Base-by-base conservation (phyloP, 768 basidiomycete genomes). In the Clathrus columnatus region DNA sequence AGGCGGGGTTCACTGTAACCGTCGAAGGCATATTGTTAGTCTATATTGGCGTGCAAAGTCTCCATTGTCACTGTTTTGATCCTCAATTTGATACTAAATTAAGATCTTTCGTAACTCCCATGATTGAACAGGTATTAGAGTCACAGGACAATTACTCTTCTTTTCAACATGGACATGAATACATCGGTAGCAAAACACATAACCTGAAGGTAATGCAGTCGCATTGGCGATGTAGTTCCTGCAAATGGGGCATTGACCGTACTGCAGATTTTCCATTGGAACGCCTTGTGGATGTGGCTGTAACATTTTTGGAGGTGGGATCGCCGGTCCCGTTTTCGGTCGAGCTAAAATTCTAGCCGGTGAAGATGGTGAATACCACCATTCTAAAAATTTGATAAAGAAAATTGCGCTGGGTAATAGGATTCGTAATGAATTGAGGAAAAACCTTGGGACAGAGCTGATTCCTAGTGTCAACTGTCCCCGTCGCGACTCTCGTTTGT, bases 321-420 rank as follows among this genome's bases (percentile, higher is more conserved):
- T 76, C 1, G 80, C 75, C 26, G 84, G 87, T 6, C 83, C 87
- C 11, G 75, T 76, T 27, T 70, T 73, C 10, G 81, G 82, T 28
- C 75, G 75, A 7, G 81, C 76, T 51, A 89, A 70, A n/a, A 81
- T 81, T 41, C 83, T 81, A 17, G 87, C 89, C 3, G 87, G 93
- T 10, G 91, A 96, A 44, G 79, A 79, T 20, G 96, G 93, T 4
- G 92, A 94, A 65, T 98, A 98, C 93, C 95, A 99, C 93, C 96
- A 99, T 70, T 98, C 93, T 46, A 96, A 75, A 70, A 98, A 94
- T 69, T 93, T 95, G 73, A 99, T 75, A 66, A 91, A 88, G 69
- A 99, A 95, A 57, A 99, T 92, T 42, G 87, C 85, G 18, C 85
- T 87, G 16, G 91, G 95, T 29, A 93, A 78, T 46, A 90, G 75